phyloP scores from a whole-genome alignment of 75 land plant genomes.

The Sequoiadendron giganteum region DNA sequence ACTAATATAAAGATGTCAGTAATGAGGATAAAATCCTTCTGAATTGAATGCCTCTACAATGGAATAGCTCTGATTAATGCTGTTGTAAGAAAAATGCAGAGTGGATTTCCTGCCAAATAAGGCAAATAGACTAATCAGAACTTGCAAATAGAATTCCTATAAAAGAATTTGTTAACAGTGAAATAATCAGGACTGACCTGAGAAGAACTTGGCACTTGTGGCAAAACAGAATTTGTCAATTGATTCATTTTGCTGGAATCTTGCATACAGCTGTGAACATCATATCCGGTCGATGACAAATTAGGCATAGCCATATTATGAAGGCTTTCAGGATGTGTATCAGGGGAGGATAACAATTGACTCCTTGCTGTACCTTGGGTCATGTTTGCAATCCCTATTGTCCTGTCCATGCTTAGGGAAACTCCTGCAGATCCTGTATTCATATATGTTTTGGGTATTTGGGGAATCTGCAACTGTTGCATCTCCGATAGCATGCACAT shows the following conservation, averaged over 20 bases:
- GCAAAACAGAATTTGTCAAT: background rate
- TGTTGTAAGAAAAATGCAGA: slow-evolving; percentile 2
- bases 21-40: background rate
- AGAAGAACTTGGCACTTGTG: slow-evolving; percentile 1
- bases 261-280: slow-evolving; percentile 1
- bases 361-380: background rate
- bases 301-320: too few species aligned
- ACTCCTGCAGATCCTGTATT: background rate
- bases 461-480: slow-evolving; percentile 13
- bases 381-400: background rate
- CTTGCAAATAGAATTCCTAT: background rate
- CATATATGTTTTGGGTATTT: slow-evolving; percentile 3
- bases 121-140: background rate
- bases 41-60: background rate
- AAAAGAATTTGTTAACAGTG: background rate
- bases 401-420: background rate
- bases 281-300: background rate
- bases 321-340: background rate
- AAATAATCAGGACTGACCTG: slow-evolving; percentile 4
- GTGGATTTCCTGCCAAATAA: slow-evolving; percentile 9
- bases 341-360: background rate
- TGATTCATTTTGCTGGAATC: background rate
- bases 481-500: slow-evolving; percentile 6
- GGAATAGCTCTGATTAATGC: background rate
- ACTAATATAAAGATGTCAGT: background rate